Conservation (phyloP, 1,139 yeast genomes). For the Pneumocystis carinii region DNA sequence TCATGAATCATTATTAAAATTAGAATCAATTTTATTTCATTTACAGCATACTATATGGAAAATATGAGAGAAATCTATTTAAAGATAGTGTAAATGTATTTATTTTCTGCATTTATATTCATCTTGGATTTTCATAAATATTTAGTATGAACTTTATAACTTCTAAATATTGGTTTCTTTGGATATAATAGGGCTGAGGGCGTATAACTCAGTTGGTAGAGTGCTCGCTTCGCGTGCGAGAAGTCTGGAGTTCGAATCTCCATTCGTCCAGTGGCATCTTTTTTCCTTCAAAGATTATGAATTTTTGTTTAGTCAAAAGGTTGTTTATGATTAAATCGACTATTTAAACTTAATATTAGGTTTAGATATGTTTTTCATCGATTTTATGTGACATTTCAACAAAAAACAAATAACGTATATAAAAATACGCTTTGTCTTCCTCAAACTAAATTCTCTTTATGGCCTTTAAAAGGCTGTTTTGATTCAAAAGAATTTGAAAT, state of each 20-base stretch:
- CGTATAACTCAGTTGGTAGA: slow-evolving; percentile 1
- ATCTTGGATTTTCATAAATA: neutral
- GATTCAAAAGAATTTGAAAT: neutral
- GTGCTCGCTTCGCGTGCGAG: slow-evolving; percentile 1
- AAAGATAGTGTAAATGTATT: neutral
- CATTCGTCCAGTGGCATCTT: neutral
- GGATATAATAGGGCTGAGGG: neutral
- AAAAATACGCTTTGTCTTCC: neutral
- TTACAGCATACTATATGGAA: neutral
- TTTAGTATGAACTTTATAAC: neutral
- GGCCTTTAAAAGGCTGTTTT: neutral
- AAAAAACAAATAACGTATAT: neutral
- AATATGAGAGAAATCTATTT: neutral
- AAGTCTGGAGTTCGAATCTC: slow-evolving; percentile 1
- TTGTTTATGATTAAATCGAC: too few relatives aligned
- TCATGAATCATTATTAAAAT: neutral
- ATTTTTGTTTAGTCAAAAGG: too few relatives aligned
- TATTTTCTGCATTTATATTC: neutral
- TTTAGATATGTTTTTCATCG: too few relatives aligned
- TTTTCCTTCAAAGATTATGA: neutral
- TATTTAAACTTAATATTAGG: neutral
- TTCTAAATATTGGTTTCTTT: neutral
- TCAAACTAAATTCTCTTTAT: neutral
- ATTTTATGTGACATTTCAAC: neutral
- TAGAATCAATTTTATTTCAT: neutral